Percentiles rank a stretch among this genome's conserved stretches.
Conservation (phyloP, 1,139 yeast species). For the Eremothecium sinecaudum region DNA sequence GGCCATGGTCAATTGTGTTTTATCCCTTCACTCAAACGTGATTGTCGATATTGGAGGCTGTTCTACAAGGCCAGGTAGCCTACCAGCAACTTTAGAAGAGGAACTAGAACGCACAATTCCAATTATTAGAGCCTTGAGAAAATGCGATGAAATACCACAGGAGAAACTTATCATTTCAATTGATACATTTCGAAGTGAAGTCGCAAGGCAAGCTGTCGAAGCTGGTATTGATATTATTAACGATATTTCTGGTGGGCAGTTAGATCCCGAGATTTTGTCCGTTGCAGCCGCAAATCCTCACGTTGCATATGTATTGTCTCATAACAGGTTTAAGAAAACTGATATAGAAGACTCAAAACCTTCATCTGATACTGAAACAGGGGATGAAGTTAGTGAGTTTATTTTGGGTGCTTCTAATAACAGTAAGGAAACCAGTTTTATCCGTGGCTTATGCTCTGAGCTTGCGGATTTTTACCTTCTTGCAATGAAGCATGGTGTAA, state of each 20-base stretch:
- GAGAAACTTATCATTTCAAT: conserved; percentile 52
- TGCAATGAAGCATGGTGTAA: conserved; percentile 57
- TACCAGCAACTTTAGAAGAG: conserved; percentile 47
- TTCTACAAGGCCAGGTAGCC: conserved; percentile 78
- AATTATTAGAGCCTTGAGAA: conserved; percentile 53
- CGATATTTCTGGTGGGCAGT: conserved; percentile 74
- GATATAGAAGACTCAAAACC: conserved; percentile 58
- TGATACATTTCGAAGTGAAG: conserved; percentile 73
- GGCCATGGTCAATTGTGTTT: conserved; percentile 46
- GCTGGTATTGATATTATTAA: conserved; percentile 89
- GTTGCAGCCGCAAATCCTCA: conserved; percentile 54
- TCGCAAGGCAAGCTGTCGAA: conserved; percentile 57
- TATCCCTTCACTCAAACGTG: conserved; percentile 50
- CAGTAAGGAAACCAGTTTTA: conserved; percentile 11
- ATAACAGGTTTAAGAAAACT: conserved; percentile 72
- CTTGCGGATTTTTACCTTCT: conserved; percentile 44
- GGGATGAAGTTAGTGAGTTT: conserved; percentile 36
- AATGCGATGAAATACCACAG: conserved; percentile 31
- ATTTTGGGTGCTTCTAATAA: conserved; percentile 13
- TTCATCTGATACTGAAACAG: conserved; percentile 38
- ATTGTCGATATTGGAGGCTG: conserved; percentile 91
- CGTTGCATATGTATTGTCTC: conserved; percentile 76
- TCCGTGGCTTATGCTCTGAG: conserved; percentile 53
- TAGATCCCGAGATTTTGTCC: conserved; percentile 51
- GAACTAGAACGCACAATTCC: conserved; percentile 64